Percentiles rank a stretch among this genome's conserved stretches.
Conservation (phyloP, 2,329 filamentous ascomycete genomes). For the Thermothelomyces thermophilus region DNA sequence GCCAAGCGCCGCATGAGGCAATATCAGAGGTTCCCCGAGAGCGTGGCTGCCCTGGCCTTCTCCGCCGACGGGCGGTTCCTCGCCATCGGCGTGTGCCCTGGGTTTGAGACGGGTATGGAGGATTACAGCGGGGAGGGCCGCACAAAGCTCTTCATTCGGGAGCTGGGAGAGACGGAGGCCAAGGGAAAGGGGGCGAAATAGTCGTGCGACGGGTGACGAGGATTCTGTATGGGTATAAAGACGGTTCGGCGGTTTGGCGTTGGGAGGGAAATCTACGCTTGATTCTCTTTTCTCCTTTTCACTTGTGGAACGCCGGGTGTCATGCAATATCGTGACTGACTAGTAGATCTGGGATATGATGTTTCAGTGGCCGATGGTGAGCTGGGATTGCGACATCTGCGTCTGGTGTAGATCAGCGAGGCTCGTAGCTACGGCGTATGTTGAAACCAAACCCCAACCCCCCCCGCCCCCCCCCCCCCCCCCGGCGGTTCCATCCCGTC, state of each 20-base stretch:
- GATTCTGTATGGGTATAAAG: constrained; percentile 6
- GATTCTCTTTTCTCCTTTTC: no score
- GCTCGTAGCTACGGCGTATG: no score
- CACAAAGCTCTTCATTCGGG: constrained; percentile 72
- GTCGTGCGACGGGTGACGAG: neutral
- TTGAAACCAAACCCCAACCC: no score
- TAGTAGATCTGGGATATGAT: no score
- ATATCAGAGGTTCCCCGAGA: constrained; percentile 77
- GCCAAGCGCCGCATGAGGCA: constrained; percentile 85
- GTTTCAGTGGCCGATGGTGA: no score
- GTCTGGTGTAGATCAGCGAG: no score
- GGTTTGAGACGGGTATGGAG: constrained; percentile 82
- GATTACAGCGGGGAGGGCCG: constrained; percentile 66
- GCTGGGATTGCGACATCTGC: no score
- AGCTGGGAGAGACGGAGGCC: constrained; percentile 80
- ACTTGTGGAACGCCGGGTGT: no score
- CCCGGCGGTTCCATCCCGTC: no score
- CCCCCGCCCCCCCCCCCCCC: no score
- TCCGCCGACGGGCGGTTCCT: constrained; percentile 69
- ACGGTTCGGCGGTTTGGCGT: neutral
- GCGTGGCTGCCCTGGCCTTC: constrained; percentile 71
- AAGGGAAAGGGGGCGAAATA: constrained; percentile 73
- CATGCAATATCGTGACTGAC: no score
- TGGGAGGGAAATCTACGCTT: no score
- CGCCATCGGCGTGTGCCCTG: constrained; percentile 75